phyloP scores from a whole-genome alignment of 305 asterid genomes.

The Coffea humblotiana region DNA sequence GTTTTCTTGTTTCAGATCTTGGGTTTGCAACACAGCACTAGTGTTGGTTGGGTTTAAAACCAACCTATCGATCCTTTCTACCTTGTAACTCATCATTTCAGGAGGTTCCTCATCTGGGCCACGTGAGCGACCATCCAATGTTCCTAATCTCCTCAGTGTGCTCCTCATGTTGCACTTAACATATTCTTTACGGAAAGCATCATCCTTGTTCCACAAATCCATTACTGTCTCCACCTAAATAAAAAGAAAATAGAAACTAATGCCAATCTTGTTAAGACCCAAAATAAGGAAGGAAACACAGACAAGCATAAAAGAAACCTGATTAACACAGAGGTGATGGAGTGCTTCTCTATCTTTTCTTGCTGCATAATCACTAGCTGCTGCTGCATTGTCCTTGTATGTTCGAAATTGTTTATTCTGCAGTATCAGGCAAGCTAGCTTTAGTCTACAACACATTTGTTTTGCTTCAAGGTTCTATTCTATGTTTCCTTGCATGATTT shows the following conservation, averaged over 20 bases:
- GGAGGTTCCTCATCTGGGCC: slow-evolving; percentile 77
- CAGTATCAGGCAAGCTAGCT: slow-evolving; percentile 29
- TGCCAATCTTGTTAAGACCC: slow-evolving; percentile 4
- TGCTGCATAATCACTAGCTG: slow-evolving; percentile 55
- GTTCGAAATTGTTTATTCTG: slow-evolving; percentile 66
- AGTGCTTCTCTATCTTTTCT: slow-evolving; percentile 57
- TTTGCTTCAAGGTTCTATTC: neutral
- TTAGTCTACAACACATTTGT: neutral
- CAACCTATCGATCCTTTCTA: slow-evolving; percentile 40
- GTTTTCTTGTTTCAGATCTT: slow-evolving; percentile 33
- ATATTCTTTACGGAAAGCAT: slow-evolving; percentile 69
- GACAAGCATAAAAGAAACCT: slow-evolving; percentile 41
- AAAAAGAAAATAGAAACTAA: slow-evolving; percentile 8
- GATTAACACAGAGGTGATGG: slow-evolving; percentile 49
- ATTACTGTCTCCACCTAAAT: slow-evolving; percentile 63
- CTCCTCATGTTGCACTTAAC: slow-evolving; percentile 55
- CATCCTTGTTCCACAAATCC: slow-evolving; percentile 68
- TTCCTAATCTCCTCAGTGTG: slow-evolving; percentile 67
- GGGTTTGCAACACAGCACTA: slow-evolving; percentile 30
- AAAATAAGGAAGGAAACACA: slow-evolving; percentile 9
- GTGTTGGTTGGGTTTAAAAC: slow-evolving; percentile 32
- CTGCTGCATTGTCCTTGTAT: slow-evolving; percentile 61
- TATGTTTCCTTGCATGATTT: neutral
- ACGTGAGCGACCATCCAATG: slow-evolving; percentile 79
- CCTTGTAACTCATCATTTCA: slow-evolving; percentile 41